Percentiles rank a stretch among this genome's conserved stretches.
Conservation (phyloP, 192 early-diverging fungal species). For the Coemansia sp. region DNA sequence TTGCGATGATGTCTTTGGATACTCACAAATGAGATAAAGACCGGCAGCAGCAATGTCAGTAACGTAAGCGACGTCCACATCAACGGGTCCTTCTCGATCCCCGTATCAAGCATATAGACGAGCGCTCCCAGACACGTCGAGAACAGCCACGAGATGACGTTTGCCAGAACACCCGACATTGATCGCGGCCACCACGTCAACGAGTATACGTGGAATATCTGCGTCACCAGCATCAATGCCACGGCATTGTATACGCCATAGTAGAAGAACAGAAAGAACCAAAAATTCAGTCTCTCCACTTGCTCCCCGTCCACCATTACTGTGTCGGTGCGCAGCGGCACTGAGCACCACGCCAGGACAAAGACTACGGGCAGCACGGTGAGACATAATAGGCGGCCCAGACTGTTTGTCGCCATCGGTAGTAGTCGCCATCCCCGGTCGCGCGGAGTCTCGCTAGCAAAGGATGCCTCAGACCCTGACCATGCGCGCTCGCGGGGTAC, state of each 20-base stretch:
- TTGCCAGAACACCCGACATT: conserved; percentile 66
- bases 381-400: conserved; percentile 51
- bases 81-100: conserved; percentile 61
- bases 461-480: conserved; percentile 41
- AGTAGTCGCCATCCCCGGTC: conserved; percentile 41
- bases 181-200: conserved; percentile 79
- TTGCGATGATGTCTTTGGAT: conserved; percentile 52
- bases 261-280: conserved; percentile 80
- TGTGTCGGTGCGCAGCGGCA: conserved; percentile 59
- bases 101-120: conserved; percentile 60
- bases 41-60: conserved; percentile 73
- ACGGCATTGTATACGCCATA: conserved; percentile 78
- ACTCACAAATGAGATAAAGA: conserved; percentile 65
- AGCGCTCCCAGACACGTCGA: conserved; percentile 63
- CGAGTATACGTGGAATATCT: conserved; percentile 79
- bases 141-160: conserved; percentile 69
- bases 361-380: conserved; percentile 59
- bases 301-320: not conserved
- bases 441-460: not conserved
- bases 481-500: conserved; percentile 56
- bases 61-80: conserved; percentile 75
- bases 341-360: conserved; percentile 63
- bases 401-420: conserved; percentile 51
- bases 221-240: conserved; percentile 72
- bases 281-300: conserved; percentile 66